These are phyloP conservation scores for Boletus patriciae DNA, from an alignment of 768 basidiomycete species.

Conservation along the genomic window DNA sequence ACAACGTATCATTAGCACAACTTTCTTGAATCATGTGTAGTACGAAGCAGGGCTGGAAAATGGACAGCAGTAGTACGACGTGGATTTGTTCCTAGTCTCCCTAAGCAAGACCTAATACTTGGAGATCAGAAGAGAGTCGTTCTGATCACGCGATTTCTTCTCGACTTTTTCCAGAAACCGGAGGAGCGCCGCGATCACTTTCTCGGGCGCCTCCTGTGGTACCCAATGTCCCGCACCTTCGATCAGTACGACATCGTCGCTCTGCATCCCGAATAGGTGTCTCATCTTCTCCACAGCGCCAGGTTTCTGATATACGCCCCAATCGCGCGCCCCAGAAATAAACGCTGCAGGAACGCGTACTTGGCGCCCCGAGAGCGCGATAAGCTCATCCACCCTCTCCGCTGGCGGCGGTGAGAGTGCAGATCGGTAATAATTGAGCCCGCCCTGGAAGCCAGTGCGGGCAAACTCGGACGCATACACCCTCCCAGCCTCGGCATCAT, in stretches of 20 bases:
- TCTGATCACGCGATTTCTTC: background rate
- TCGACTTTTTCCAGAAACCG: slow-evolving; percentile 39
- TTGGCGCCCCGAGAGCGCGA: slow-evolving; percentile 45
- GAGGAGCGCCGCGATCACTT: slow-evolving; percentile 41
- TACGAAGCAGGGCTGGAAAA: background rate
- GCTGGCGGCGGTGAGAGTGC: slow-evolving; percentile 32
- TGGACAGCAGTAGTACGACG: background rate
- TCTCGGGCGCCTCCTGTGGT: slow-evolving; percentile 53
- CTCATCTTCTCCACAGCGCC: slow-evolving; percentile 48
- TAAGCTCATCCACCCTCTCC: slow-evolving; percentile 40
- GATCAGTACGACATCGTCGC: slow-evolving; percentile 51
- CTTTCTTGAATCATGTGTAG: slow-evolving; percentile 16
- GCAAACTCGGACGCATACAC: slow-evolving; percentile 51
- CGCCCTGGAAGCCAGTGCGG: slow-evolving; percentile 63
- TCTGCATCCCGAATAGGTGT: slow-evolving; percentile 33
- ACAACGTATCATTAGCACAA: slow-evolving; percentile 19
- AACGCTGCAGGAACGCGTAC: slow-evolving; percentile 58
- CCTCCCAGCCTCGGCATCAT: slow-evolving; percentile 40
- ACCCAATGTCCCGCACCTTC: slow-evolving; percentile 65
- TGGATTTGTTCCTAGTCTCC: too few relatives aligned
- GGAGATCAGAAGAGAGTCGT: too few relatives aligned
- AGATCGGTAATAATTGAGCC: slow-evolving; percentile 56
- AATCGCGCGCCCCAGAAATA: slow-evolving; percentile 54
- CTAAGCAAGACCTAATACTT: too few relatives aligned
- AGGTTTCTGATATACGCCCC: slow-evolving; percentile 59